Base-by-base conservation (phyloP, 75 land plant species). In the Cupressus sempervirens region DNA sequence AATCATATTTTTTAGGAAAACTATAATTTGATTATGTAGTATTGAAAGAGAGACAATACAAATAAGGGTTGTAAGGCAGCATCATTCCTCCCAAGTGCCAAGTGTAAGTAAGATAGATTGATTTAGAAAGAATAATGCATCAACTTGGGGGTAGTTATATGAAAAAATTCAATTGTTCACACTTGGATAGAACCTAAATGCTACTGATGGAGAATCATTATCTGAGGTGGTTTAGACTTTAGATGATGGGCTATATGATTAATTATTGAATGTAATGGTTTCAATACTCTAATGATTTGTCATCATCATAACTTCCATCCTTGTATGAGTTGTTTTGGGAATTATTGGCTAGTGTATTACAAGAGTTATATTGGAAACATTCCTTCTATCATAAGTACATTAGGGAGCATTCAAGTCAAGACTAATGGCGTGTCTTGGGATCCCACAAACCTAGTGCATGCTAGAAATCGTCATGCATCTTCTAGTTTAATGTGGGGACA, bases 341-440 rank as follows among this genome's bases (percentile, higher is more conserved):
- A 84, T 80, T 83, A 90, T n/a, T 90, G 91, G 91, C 84, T 90
- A 26, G 65, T 88, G 86, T 76, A 84, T 90, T 18, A 23, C 54
- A 56, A 46, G 30, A 34, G 77, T 46, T 76, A 14, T 26, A 50
- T 7, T 84, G 75, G 38, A 84, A 67, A 62, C 83, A 45, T 88
- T 68, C 32, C 85, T 85, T 26, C 88, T 80, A 4, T 43, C 76
- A 11, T 73, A 48, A 88, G 83, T 70, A 13, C 7, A 6, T 20
- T 1, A 20, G 23, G 65, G n/a, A 29, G 85, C 7, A n/a, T 20
- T 58, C 65, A 58, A 7, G 86, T 76, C 48, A 35, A 84, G 68
- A 16, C 84, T 68, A 72, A 74, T 87, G 41, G 85, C 87, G 83
- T 91, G 83, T 79, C 92, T 90, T 7, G 87, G 88, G 18, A 48